These are phyloP conservation scores for Rhodotorula graminis DNA, from an alignment of 768 basidiomycete species.

Conservation along the genomic window DNA sequence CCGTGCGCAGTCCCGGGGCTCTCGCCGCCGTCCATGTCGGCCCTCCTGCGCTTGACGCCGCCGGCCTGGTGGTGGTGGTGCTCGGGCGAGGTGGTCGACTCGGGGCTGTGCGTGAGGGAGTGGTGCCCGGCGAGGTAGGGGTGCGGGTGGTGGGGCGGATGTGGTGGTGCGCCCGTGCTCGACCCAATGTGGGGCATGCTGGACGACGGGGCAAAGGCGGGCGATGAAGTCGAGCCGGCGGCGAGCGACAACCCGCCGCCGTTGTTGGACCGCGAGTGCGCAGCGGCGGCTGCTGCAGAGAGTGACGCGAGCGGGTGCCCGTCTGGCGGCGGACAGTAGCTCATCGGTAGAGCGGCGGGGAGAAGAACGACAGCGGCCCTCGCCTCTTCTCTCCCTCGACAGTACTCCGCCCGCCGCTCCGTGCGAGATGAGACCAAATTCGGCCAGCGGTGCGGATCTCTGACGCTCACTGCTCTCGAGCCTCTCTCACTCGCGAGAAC, in stretches of 20 bases:
- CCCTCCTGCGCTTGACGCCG: not conserved
- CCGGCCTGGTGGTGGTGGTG: not conserved
- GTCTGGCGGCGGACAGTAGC: not conserved
- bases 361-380: too few relatives aligned
- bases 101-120: not conserved
- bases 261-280: not conserved
- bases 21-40: not conserved
- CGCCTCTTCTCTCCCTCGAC: too few relatives aligned
- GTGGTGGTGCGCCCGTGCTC: too few relatives aligned
- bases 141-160: too few relatives aligned
- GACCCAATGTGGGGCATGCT: not conserved
- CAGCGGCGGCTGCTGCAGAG: not conserved
- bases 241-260: too few relatives aligned
- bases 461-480: too few relatives aligned
- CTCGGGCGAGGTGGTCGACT: not conserved
- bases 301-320: conserved; percentile 1
- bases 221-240: not conserved
- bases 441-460: too few relatives aligned
- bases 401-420: too few relatives aligned
- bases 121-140: too few relatives aligned
- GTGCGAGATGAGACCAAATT: not conserved
- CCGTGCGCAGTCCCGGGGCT: not conserved
- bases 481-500: too few relatives aligned
- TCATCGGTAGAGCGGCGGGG: not conserved
- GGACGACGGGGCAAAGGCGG: not conserved